Evolutionary conservation across 2,329 filamentous ascomycete genomes (phyloP).

Genomic region (Trichoderma arundinaceum): DNA sequence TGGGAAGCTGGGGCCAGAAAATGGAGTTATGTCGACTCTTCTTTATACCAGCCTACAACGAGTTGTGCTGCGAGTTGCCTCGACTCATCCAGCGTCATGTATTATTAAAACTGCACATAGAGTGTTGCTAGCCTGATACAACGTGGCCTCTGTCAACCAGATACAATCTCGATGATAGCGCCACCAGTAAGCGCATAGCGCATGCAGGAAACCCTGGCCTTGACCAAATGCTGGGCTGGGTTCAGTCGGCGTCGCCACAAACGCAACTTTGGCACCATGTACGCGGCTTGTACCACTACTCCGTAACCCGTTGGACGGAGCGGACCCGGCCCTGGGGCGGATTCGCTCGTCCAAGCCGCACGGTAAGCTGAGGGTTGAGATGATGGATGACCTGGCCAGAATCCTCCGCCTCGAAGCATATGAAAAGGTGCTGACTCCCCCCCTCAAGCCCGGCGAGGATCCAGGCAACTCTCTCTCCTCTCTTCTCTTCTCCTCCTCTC

Average conservation of each 20-base stretch:
- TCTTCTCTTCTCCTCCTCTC: neutral
- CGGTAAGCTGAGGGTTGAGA: constrained; percentile 12
- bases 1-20: neutral
- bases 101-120: neutral
- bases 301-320: constrained; percentile 12
- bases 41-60: neutral
- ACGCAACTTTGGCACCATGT: constrained; percentile 3
- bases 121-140: constrained; percentile 1
- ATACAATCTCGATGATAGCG: constrained; percentile 10
- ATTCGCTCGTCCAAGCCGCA: neutral
- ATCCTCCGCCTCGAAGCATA: neutral
- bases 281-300: constrained; percentile 9
- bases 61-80: neutral
- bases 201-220: neutral
- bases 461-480: neutral
- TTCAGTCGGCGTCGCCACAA: neutral
- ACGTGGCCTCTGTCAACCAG: constrained; percentile 18
- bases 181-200: constrained; percentile 11
- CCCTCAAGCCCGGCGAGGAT: neutral
- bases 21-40: too few relatives aligned
- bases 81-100: neutral
- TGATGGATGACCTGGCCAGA: neutral
- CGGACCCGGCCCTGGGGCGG: constrained; percentile 7
- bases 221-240: neutral
- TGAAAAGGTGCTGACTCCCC: constrained; percentile 16